Base-by-base conservation (phyloP, 2,329 filamentous ascomycete genomes). In the Trichoderma brevicompactum region DNA sequence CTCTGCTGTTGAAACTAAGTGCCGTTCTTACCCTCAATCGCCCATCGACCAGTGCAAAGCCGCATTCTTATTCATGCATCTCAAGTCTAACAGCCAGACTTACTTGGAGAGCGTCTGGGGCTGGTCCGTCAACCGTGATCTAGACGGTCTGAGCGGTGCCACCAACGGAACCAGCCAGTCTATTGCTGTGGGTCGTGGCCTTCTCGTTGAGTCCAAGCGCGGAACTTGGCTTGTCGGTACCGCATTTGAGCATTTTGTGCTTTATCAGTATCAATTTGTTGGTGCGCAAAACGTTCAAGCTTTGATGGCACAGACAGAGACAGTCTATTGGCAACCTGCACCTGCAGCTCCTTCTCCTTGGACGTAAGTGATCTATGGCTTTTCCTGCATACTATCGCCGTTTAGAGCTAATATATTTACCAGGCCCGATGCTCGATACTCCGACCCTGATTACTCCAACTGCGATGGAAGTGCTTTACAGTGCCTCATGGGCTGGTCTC, bases 91-190 rank as follows among this genome's bases (percentile, higher is more conserved):
- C 0, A 79, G 79, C 1, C 80, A 81, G 2, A 79, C 79, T 10
- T 86, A 86, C 68, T 77, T 86, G 54, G 84, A 87, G 70, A 85
- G 83, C 66, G 76, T 79, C 64, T 85, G 82, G 83, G 78, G 78
- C 10, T 79, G 75, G 77, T 72, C 73, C 7, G 68, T 69, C 7
- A 82, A 84, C 69, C 82, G 83, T 72, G 82, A 83, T 66, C 76
- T 86, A 15, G 83, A 86, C 64, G 77, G 78, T 9, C 10, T 67
- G 4, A 61, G 49, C 34, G 65, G 65, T 13, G 63, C 63, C 36
- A 65, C 61, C 8, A 63, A 67, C 10, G 72, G 66, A 38, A 65
- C 64, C 8, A 65, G 65, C 41, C 68, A 70, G 50, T 82, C 56
- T 80, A 77, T 67, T 48, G 66, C 63, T 56, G 76, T 78, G 44